Percentiles rank a stretch among this genome's conserved stretches.
Evolutionary conservation across 176 grass and related monocot species (phyloP).

Genomic region (Puya raimondii): DNA sequence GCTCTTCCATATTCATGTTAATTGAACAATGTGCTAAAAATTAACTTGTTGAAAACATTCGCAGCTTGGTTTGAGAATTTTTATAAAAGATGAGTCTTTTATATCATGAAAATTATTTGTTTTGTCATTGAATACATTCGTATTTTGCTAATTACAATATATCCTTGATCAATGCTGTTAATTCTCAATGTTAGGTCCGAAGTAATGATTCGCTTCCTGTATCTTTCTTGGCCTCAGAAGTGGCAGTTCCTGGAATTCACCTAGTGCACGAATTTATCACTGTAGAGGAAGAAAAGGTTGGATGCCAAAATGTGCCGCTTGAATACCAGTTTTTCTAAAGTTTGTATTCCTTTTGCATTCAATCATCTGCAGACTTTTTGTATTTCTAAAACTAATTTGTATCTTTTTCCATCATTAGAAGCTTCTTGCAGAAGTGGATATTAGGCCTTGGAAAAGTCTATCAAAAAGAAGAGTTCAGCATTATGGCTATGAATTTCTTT

Average conservation of each 20-base stretch:
- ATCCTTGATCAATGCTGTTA: not conserved
- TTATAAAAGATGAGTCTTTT: no score
- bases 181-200: slow-evolving; percentile 17
- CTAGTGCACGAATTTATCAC: slow-evolving; percentile 66
- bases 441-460: slow-evolving; percentile 52
- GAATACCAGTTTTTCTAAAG: not conserved
- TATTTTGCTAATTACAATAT: not conserved
- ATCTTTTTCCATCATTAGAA: slow-evolving; percentile 32
- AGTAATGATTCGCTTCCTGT: slow-evolving; percentile 20
- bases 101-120: not conserved
- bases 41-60: no score
- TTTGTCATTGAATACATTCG: not conserved
- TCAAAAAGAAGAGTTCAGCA: slow-evolving; percentile 92
- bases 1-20: no score
- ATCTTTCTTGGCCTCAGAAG: slow-evolving; percentile 37
- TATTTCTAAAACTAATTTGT: not conserved
- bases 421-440: slow-evolving; percentile 66
- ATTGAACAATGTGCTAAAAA: no score
- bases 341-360: not conserved
- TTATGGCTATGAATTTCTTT: slow-evolving; percentile 94
- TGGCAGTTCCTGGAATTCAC: slow-evolving; percentile 65
- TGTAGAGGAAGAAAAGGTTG: slow-evolving; percentile 62
- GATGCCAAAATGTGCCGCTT: not conserved
- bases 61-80: no score
- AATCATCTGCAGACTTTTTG: not conserved